Evolutionary conservation across 345 rosid genomes (phyloP), one percentile per base, ranked within the genome.

Genomic region (Draba incana): DNA sequence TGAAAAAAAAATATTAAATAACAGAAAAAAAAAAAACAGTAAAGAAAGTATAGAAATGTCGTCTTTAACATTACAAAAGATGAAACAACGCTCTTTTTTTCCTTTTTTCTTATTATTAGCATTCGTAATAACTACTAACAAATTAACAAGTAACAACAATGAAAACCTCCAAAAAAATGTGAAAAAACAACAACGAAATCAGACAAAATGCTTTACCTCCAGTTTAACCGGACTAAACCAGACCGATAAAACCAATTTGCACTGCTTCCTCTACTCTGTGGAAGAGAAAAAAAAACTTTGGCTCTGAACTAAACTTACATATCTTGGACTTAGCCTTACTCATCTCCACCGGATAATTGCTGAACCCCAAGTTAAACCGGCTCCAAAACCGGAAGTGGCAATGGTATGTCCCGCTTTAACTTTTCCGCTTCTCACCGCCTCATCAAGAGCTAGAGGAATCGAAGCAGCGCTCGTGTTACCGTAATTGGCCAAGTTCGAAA

Each of bases 351-450:
- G 75, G 53, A 91, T 2, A 44, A 94, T 81, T 15, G 92, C 96
- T 48, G 99, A 89, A 48, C 90, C 99, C 99, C 97, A 87, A 37
- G 95, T 94, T 69, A 94, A 84, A 62, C 98, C 99, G 2, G 96
- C 99, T 44, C 99, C 98, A 38, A 89, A 94, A 53, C 98, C 97
- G 10, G 98, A 90, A 33, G 95, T 39, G 0, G 93, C 96, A 20
- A 91, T 86, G 9, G 78, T 80, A 54, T 94, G 87, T 27, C 99
- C 92, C 10, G 85, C 44, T 80, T 86, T 86, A 77, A 94, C 92
- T 79, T 86, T 89, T 10, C 97, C 98, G 5, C 90, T 77, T 71
- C 96, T 81, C 25, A 91, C 98, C 5, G 92, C 90, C 71, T 94
- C 97, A 57, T 94, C 99, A 79, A 94, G 72, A 53, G 98, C 99